Percentiles rank a stretch among this genome's conserved stretches.
Evolutionary conservation across 1,139 yeast species (phyloP).

Genomic region (Lodderomyces metapsilosis): DNA sequence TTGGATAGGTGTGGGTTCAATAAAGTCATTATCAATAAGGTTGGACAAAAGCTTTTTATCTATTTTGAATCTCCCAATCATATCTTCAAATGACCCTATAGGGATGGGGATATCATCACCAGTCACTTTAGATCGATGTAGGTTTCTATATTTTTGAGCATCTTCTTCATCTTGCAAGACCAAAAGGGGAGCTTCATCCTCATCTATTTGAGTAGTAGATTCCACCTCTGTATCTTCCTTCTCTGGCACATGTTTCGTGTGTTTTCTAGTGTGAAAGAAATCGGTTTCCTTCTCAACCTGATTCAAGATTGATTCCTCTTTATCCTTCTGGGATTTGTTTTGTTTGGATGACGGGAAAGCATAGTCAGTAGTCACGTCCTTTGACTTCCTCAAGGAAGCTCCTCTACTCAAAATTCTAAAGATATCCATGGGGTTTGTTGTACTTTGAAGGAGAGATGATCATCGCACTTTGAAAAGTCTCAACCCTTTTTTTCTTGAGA

Average conservation of each 20-base stretch:
- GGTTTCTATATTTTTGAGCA: conserved; percentile 54
- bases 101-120: conserved; percentile 86
- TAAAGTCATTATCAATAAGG: conserved; percentile 65
- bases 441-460: neutral
- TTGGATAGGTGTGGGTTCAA: conserved; percentile 90
- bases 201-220: conserved; percentile 18
- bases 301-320: conserved; percentile 35
- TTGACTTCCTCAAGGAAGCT: conserved; percentile 66
- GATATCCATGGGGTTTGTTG: conserved; percentile 71
- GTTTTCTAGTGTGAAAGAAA: conserved; percentile 63
- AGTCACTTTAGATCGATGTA: conserved; percentile 60
- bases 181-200: conserved; percentile 34
- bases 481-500: no score
- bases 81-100: conserved; percentile 82
- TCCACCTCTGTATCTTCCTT: conserved; percentile 7
- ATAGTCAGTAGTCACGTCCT: conserved; percentile 43
- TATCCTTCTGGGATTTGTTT: conserved; percentile 21
- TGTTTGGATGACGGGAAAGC: conserved; percentile 32
- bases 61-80: conserved; percentile 64
- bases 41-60: conserved; percentile 64
- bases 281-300: conserved; percentile 64
- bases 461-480: no score
- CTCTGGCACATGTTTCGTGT: conserved; percentile 13
- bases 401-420: conserved; percentile 85
- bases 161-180: conserved; percentile 54